Base-by-base conservation (phyloP, 129 eudicot genomes). In the Centaurea solstitialis region DNA sequence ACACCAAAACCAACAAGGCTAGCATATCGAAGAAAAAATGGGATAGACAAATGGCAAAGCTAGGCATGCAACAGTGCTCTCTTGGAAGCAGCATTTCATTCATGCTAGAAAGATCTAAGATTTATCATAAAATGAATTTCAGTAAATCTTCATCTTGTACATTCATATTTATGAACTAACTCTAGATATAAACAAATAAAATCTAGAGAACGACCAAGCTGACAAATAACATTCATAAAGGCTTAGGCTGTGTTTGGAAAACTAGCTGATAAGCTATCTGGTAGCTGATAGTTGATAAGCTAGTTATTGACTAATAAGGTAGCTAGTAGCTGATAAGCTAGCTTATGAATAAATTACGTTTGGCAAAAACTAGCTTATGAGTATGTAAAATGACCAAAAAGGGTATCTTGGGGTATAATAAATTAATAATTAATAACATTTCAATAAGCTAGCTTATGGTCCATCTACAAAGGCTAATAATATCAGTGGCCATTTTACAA, bases 381-480 rank as follows among this genome's bases (percentile, higher is more conserved):
- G n/a, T n/a, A n/a, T n/a, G n/a, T n/a, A n/a, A n/a, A n/a, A n/a
- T n/a, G n/a, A n/a, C n/a, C n/a, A n/a, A n/a, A n/a, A n/a, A n/a
- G n/a, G n/a, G n/a, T n/a, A n/a, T n/a, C n/a, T n/a, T n/a, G n/a
- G n/a, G n/a, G n/a, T n/a, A n/a, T n/a, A n/a, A n/a, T n/a, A n/a
- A n/a, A n/a, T n/a, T n/a, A n/a, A n/a, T n/a, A n/a, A n/a, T n/a
- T n/a, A n/a, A n/a, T n/a, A n/a, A n/a, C n/a, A n/a, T n/a, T n/a
- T n/a, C n/a, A n/a, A n/a, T n/a, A n/a, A n/a, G n/a, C n/a, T n/a
- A n/a, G n/a, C n/a, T n/a, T n/a, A n/a, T n/a, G n/a, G n/a, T n/a
- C n/a, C n/a, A n/a, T n/a, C n/a, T 43, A 78, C 68, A 33, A 68
- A 43, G 28, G 33, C 37, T 68, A 78, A 78, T n/a, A n/a, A n/a